These are phyloP conservation scores for Diplosphaera chodatii DNA, from an alignment of 139 green algal genomes.

Conservation along the genomic window DNA sequence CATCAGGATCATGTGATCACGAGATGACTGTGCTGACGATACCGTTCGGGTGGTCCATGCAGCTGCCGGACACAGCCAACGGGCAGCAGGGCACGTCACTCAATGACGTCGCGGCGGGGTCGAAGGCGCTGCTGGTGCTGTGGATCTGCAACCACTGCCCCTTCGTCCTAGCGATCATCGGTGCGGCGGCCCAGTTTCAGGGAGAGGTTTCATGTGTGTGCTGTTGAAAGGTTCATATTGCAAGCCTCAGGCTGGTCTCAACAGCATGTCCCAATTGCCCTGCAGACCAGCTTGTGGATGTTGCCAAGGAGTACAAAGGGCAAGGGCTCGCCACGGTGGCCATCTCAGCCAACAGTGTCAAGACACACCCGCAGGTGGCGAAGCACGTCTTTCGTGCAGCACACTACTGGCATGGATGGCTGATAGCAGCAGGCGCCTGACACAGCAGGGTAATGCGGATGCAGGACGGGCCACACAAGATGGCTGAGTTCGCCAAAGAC, in stretches of 20 bases:
- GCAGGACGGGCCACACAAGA: slow-evolving; percentile 61
- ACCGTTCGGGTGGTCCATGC: no score
- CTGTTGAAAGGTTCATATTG: no score
- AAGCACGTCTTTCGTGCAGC: neutral
- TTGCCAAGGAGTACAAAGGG: slow-evolving; percentile 49
- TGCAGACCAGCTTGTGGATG: slow-evolving; percentile 29
- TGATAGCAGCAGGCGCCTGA: no score
- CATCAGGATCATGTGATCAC: no score
- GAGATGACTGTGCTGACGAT: no score
- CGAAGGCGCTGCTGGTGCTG: slow-evolving; percentile 41
- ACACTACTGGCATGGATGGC: no score
- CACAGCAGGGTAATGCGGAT: no score
- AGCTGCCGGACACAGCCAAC: neutral
- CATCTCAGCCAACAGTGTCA: slow-evolving; percentile 65
- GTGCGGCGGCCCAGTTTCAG: neutral
- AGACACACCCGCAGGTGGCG: slow-evolving; percentile 61
- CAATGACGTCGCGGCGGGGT: neutral
- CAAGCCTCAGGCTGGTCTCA: no score
- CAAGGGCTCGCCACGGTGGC: slow-evolving; percentile 62
- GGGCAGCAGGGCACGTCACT: neutral
- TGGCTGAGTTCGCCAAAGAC: slow-evolving; percentile 50
- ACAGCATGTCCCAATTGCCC: no score
- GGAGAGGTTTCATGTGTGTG: no score
- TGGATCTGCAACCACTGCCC: slow-evolving; percentile 84
- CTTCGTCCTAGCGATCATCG: slow-evolving; percentile 70